Evolutionary conservation across 495 filamentous ascomycete genomes (phyloP).

Genomic region (Glutinoglossum americanum): DNA sequence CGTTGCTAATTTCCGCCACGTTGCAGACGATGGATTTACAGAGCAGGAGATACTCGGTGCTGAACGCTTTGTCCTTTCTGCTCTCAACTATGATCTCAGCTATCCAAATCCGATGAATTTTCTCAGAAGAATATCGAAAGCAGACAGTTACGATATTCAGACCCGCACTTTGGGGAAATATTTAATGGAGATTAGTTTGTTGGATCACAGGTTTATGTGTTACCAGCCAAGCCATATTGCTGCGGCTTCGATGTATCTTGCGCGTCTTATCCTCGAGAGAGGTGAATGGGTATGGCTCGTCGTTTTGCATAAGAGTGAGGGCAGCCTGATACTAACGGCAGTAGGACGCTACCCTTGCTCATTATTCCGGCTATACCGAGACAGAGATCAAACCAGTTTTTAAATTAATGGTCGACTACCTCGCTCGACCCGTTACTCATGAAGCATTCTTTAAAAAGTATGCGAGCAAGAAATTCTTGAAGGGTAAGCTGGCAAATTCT

Average conservation of each 20-base stretch:
- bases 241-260: slow-evolving; percentile 85
- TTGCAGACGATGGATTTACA: slow-evolving; percentile 92
- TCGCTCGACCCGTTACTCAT: slow-evolving; percentile 67
- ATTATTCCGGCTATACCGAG: slow-evolving; percentile 86
- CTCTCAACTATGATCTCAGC: slow-evolving; percentile 91
- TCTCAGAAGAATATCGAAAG: slow-evolving; percentile 91
- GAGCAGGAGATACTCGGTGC: slow-evolving; percentile 93
- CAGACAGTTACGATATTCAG: slow-evolving; percentile 94
- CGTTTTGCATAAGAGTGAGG: neutral
- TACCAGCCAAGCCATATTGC: slow-evolving; percentile 75
- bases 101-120: slow-evolving; percentile 99
- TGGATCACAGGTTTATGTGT: slow-evolving; percentile 80
- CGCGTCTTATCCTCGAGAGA: slow-evolving; percentile 69
- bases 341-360: slow-evolving; percentile 67
- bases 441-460: slow-evolving; percentile 99
- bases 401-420: slow-evolving; percentile 85
- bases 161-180: slow-evolving; percentile 94
- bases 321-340: neutral
- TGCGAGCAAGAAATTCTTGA: slow-evolving; percentile 93
- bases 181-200: slow-evolving; percentile 88
- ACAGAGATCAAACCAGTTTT: slow-evolving; percentile 84
- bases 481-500: slow-evolving; percentile 37
- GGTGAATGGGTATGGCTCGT: slow-evolving; percentile 60
- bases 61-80: slow-evolving; percentile 74
- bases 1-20: slow-evolving; percentile 86